Percentiles rank a stretch among this genome's conserved stretches.
These are phyloP conservation scores for Epichloe sibirici DNA, from an alignment of 2,329 filamentous ascomycete genomes.

Conservation along the genomic window DNA sequence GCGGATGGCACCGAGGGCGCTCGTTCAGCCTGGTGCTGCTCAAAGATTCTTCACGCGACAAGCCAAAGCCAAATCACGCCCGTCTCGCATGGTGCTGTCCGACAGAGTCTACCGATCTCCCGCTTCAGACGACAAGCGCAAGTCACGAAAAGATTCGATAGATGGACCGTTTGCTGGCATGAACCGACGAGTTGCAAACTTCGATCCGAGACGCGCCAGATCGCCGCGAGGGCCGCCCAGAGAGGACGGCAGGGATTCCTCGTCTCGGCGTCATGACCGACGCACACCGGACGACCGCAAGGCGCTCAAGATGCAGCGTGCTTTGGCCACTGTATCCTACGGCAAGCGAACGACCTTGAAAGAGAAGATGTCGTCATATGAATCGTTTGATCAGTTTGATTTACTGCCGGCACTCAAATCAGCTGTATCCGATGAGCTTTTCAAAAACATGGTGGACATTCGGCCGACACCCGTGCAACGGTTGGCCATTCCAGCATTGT, in stretches of 20 bases:
- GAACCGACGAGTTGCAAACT: constrained; percentile 39
- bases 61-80: constrained; percentile 23
- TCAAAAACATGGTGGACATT: constrained; percentile 62
- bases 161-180: constrained; percentile 43
- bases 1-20: constrained; percentile 7
- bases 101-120: constrained; percentile 35
- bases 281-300: constrained; percentile 37
- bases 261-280: constrained; percentile 22
- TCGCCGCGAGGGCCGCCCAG: constrained; percentile 8
- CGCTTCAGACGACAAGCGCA: constrained; percentile 21
- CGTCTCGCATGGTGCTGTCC: constrained; percentile 48
- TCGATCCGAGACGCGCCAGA: constrained; percentile 15
- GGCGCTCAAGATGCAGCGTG: constrained; percentile 87
- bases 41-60: constrained; percentile 25
- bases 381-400: constrained; percentile 70
- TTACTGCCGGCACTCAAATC: constrained; percentile 60
- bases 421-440: constrained; percentile 59
- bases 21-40: constrained; percentile 20
- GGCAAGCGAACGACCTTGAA: constrained; percentile 43
- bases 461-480: constrained; percentile 81
- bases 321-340: constrained; percentile 67
- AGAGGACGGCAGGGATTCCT: constrained; percentile 12
- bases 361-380: constrained; percentile 50
- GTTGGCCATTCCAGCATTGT: constrained; percentile 71
- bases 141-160: constrained; percentile 23